Percentiles rank a stretch among this genome's conserved stretches.
These are phyloP conservation scores for Sclerotinia sclerotiorum DNA, from an alignment of 2,329 filamentous ascomycete species.

Conservation along the genomic window DNA sequence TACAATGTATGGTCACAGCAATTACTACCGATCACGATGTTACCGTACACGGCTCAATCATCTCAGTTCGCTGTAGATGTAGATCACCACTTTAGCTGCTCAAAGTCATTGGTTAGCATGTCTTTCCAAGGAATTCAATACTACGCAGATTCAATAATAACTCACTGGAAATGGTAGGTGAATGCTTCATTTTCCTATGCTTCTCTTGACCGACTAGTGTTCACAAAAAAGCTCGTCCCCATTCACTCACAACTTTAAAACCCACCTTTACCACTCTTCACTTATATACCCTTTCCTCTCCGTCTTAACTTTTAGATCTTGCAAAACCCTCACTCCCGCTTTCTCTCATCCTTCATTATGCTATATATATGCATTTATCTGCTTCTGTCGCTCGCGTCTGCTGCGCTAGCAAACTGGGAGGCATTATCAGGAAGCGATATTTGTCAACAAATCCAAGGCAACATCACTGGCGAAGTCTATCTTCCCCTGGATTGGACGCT, in stretches of 20 bases:
- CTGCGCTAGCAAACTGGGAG: neutral
- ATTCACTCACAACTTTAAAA: neutral
- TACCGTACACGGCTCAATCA: neutral
- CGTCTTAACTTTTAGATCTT: too few relatives aligned
- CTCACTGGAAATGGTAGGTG: neutral
- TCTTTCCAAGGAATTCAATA: conserved; percentile 1
- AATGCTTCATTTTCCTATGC: neutral
- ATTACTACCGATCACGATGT: neutral
- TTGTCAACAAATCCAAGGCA: conserved; percentile 15
- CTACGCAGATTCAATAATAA: neutral
- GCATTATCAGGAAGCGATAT: conserved; percentile 5
- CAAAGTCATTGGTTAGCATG: neutral
- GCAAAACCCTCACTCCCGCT: neutral
- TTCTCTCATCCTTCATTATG: neutral
- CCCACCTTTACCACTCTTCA: too few relatives aligned
- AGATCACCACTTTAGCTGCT: neutral
- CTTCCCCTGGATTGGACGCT: neutral
- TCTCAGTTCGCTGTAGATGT: neutral
- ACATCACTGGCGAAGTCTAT: conserved; percentile 14
- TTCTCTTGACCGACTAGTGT: neutral
- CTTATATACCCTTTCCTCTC: neutral
- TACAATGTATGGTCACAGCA: too few relatives aligned
- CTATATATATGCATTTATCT: neutral
- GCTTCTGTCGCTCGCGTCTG: conserved; percentile 5
- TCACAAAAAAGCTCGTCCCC: neutral